Conservation (phyloP, 2,329 filamentous ascomycete genomes). For the Clarireedia monteithiana region DNA sequence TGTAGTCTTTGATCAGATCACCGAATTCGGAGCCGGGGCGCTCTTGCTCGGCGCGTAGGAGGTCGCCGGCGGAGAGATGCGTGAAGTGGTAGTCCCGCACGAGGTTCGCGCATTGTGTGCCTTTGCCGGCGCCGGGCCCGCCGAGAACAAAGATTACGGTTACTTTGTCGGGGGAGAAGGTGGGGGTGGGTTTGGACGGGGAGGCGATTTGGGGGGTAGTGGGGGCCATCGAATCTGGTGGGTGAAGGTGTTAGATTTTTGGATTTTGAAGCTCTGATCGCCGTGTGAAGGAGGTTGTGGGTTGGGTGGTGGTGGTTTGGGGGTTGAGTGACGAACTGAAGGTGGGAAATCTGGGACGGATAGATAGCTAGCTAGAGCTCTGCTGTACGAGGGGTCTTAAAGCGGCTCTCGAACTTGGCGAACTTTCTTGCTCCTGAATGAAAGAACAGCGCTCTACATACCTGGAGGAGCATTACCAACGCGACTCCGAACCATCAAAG, state of each 20-base stretch:
- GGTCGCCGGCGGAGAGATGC: slow-evolving; percentile 87
- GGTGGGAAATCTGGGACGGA: neutral
- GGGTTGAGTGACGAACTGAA: neutral
- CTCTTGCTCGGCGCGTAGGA: slow-evolving; percentile 88
- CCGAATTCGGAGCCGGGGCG: slow-evolving; percentile 82
- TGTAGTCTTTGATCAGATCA: slow-evolving; percentile 85
- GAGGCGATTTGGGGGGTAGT: slow-evolving; percentile 32
- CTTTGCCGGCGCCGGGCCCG: slow-evolving; percentile 91
- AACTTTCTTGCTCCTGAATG: neutral
- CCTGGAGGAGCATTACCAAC: slow-evolving; percentile 25
- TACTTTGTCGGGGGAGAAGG: slow-evolving; percentile 68
- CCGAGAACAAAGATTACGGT: slow-evolving; percentile 97
- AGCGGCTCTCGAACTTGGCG: slow-evolving; percentile 22
- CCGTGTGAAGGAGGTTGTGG: neutral
- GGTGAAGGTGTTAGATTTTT: neutral
- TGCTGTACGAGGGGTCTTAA: slow-evolving; percentile 11
- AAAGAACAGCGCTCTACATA: slow-evolving; percentile 6
- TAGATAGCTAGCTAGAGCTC: too few species aligned
- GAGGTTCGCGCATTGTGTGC: slow-evolving; percentile 87
- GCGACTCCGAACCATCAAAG: slow-evolving; percentile 41
- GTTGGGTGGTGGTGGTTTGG: neutral
- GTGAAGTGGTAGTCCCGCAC: slow-evolving; percentile 84
- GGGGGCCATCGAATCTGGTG: slow-evolving; percentile 1
- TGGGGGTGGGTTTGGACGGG: slow-evolving; percentile 50
- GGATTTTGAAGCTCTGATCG: neutral